These are phyloP conservation scores for Prunus padus DNA, from an alignment of 306 rosid genomes.

Conservation along the genomic window DNA sequence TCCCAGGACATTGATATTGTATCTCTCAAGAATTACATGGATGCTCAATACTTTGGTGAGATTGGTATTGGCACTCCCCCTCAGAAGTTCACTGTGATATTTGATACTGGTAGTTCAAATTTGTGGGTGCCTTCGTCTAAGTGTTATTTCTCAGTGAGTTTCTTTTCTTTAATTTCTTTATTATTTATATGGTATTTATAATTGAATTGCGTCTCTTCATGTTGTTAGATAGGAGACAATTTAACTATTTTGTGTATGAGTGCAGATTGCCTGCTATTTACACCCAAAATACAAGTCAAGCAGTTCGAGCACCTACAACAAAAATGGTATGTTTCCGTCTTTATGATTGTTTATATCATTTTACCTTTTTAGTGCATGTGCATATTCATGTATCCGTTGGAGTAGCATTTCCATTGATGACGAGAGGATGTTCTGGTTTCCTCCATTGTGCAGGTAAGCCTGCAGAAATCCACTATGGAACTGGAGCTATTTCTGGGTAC, in stretches of 20 bases:
- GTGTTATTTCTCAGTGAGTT: conserved; percentile 72
- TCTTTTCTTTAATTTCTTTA: conserved; percentile 18
- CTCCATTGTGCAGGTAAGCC: conserved; percentile 37
- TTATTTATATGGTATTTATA: conserved; percentile 27
- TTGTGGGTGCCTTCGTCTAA: conserved; percentile 89
- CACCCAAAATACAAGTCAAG: conserved; percentile 51
- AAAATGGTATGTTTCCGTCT: conserved; percentile 41
- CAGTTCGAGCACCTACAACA: conserved; percentile 47
- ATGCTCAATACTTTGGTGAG: conserved; percentile 91
- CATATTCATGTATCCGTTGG: not conserved
- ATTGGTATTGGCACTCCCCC: conserved; percentile 84
- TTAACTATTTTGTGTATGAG: conserved; percentile 11
- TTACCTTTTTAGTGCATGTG: not conserved
- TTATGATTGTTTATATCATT: not conserved
- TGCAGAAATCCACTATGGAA: conserved; percentile 54
- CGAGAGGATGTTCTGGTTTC: conserved; percentile 9
- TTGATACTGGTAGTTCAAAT: conserved; percentile 89
- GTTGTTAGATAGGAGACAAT: not conserved
- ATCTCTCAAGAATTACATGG: conserved; percentile 75
- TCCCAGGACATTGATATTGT: conserved; percentile 51
- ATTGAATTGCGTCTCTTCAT: not conserved
- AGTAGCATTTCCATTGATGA: not conserved
- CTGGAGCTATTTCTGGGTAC: conserved; percentile 57
- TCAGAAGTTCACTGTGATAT: conserved; percentile 71
- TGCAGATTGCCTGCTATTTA: conserved; percentile 54